Conservation (phyloP, 345 rosid species). For the Citrus australasica region DNA sequence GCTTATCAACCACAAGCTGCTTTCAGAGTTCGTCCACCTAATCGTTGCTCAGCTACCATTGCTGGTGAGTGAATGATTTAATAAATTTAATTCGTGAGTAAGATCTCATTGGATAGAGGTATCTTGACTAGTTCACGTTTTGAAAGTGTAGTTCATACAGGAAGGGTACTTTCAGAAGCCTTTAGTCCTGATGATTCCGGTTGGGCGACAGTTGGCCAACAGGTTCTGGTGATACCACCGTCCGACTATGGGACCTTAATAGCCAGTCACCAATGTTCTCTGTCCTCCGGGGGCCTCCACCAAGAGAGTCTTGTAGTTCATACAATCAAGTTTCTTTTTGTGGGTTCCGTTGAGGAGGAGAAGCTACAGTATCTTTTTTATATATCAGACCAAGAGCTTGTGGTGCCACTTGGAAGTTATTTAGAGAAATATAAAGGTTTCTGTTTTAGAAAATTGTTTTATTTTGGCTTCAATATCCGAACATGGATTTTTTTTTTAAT, state of each 20-base stretch:
- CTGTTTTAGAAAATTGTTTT: background rate
- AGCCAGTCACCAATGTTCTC: slow-evolving; percentile 70
- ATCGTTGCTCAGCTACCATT: slow-evolving; percentile 81
- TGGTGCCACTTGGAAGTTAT: slow-evolving; percentile 73
- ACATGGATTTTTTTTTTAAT: background rate
- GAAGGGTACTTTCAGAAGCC: slow-evolving; percentile 86
- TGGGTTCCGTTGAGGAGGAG: too few species aligned
- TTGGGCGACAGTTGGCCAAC: slow-evolving; percentile 80
- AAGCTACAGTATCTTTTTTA: too few species aligned
- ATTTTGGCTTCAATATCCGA: background rate
- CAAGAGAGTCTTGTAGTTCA: too few species aligned
- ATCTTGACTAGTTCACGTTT: background rate
- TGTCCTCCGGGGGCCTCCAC: too few species aligned
- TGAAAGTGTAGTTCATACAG: slow-evolving; percentile 56
- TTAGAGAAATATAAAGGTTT: slow-evolving; percentile 79
- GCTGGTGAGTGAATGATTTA: slow-evolving; percentile 47
- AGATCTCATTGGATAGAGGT: background rate
- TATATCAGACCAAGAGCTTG: slow-evolving; percentile 78
- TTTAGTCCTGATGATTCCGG: slow-evolving; percentile 58
- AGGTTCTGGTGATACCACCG: slow-evolving; percentile 95
- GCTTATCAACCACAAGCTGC: slow-evolving; percentile 95
- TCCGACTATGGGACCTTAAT: slow-evolving; percentile 87
- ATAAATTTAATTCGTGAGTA: background rate
- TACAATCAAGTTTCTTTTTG: too few species aligned
- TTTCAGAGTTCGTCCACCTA: slow-evolving; percentile 83